phyloP scores from a whole-genome alignment of 2,329 filamentous ascomycete species.

The Fusarium guadeloupense region DNA sequence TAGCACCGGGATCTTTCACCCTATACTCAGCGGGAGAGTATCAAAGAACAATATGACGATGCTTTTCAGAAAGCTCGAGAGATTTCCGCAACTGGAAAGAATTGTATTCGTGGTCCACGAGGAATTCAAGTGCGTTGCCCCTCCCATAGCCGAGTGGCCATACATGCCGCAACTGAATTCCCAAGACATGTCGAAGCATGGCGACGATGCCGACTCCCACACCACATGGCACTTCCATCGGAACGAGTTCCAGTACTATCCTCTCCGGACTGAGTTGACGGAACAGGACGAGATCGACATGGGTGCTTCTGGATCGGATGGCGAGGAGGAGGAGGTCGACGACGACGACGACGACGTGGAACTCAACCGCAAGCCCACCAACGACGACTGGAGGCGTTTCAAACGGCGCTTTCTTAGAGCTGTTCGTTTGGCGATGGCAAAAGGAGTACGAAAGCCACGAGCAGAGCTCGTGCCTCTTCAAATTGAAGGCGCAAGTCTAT shows the following conservation, averaged over 20 bases:
- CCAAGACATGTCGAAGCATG: constrained; percentile 17
- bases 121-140: constrained; percentile 21
- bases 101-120: constrained; percentile 32
- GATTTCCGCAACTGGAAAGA: constrained; percentile 21
- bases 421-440: constrained; percentile 15
- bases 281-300: constrained; percentile 9
- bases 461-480: constrained; percentile 7
- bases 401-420: constrained; percentile 32
- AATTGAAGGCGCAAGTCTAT: constrained; percentile 29
- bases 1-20: constrained; percentile 33
- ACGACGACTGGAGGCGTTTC: constrained; percentile 34
- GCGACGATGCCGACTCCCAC: constrained; percentile 10
- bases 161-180: constrained; percentile 23
- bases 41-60: constrained; percentile 35
- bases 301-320: background rate
- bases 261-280: constrained; percentile 12
- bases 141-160: constrained; percentile 11
- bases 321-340: constrained; percentile 12
- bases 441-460: background rate
- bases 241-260: constrained; percentile 26
- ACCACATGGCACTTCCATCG: constrained; percentile 15
- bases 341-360: constrained; percentile 19
- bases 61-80: constrained; percentile 28
- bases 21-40: constrained; percentile 28
- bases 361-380: constrained; percentile 31